Evolutionary conservation across 371 early-diverging fungal genomes (phyloP).

Genomic region (Circinella umbellata): DNA sequence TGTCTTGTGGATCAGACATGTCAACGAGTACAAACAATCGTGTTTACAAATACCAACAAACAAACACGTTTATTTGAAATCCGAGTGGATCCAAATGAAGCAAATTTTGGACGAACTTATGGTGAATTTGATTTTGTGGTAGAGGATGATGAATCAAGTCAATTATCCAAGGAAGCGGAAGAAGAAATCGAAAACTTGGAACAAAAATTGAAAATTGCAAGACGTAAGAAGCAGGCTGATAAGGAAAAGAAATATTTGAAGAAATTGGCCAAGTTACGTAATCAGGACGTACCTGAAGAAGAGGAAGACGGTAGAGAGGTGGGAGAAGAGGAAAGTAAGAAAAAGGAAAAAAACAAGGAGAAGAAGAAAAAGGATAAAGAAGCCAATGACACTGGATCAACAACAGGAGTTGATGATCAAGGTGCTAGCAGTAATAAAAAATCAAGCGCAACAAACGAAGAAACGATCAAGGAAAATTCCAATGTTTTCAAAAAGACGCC

Average conservation of each 20-base stretch:
- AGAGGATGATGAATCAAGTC: slow-evolving; percentile 64
- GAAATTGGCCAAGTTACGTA: slow-evolving; percentile 68
- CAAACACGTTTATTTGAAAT: slow-evolving; percentile 85
- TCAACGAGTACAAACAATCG: slow-evolving; percentile 54
- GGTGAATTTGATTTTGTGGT: slow-evolving; percentile 77
- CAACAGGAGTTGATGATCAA: slow-evolving; percentile 12
- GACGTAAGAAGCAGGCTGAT: slow-evolving; percentile 87
- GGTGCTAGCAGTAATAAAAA: background rate
- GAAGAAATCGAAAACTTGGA: slow-evolving; percentile 95
- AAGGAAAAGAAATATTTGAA: slow-evolving; percentile 88
- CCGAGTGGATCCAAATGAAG: slow-evolving; percentile 75
- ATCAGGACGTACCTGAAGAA: slow-evolving; percentile 34
- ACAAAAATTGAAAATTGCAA: slow-evolving; percentile 97
- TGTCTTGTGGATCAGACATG: slow-evolving; percentile 63
- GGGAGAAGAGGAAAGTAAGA: too few relatives aligned
- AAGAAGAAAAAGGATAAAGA: slow-evolving; percentile 19
- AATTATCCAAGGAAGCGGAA: slow-evolving; percentile 82
- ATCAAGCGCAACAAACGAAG: background rate
- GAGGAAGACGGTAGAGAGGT: slow-evolving; percentile 6
- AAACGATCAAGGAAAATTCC: slow-evolving; percentile 28
- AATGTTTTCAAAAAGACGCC: slow-evolving; percentile 67
- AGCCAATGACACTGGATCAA: slow-evolving; percentile 16
- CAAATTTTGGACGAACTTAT: slow-evolving; percentile 60
- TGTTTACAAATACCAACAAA: slow-evolving; percentile 82
- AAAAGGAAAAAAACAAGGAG: too few relatives aligned